Evolutionary conservation across 1,139 yeast species (phyloP).

Genomic region (Tardiomyces digboiensis): DNA sequence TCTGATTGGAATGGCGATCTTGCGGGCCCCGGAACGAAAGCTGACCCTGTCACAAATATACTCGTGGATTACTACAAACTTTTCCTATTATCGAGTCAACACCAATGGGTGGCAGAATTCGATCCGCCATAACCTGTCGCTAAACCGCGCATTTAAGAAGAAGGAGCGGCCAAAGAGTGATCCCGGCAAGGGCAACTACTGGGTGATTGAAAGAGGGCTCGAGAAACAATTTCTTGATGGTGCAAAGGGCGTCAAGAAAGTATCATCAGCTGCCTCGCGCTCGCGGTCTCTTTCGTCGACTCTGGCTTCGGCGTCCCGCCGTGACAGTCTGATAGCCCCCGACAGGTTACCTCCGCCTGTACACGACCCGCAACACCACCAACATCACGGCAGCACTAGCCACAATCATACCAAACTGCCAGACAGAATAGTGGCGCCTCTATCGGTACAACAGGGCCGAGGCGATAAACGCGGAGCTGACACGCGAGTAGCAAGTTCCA

Average conservation of each 20-base stretch:
- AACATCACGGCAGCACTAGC: constrained; percentile 2
- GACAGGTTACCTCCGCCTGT: background rate
- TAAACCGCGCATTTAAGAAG: constrained; percentile 82
- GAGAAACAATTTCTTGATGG: constrained; percentile 70
- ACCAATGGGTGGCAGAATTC: constrained; percentile 96
- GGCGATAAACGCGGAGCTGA: background rate
- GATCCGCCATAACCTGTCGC: constrained; percentile 73
- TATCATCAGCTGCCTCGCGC: background rate
- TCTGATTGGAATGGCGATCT: constrained; percentile 86
- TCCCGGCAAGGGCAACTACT: constrained; percentile 90
- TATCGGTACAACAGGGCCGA: constrained; percentile 3
- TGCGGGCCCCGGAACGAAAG: constrained; percentile 70
- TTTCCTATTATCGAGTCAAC: constrained; percentile 70
- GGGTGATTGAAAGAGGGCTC: constrained; percentile 81
- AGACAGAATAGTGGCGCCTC: constrained; percentile 2
- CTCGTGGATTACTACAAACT: constrained; percentile 85
- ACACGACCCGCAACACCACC: background rate
- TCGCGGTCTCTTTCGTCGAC: background rate
- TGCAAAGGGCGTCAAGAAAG: background rate
- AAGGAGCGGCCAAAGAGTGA: constrained; percentile 83
- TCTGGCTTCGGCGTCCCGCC: background rate
- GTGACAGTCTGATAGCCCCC: background rate
- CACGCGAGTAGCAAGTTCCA: constrained; percentile 9
- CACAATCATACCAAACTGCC: constrained; percentile 4
- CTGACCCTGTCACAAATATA: constrained; percentile 88